phyloP scores from a whole-genome alignment of 495 filamentous ascomycete species.

The Penicillium canariense region DNA sequence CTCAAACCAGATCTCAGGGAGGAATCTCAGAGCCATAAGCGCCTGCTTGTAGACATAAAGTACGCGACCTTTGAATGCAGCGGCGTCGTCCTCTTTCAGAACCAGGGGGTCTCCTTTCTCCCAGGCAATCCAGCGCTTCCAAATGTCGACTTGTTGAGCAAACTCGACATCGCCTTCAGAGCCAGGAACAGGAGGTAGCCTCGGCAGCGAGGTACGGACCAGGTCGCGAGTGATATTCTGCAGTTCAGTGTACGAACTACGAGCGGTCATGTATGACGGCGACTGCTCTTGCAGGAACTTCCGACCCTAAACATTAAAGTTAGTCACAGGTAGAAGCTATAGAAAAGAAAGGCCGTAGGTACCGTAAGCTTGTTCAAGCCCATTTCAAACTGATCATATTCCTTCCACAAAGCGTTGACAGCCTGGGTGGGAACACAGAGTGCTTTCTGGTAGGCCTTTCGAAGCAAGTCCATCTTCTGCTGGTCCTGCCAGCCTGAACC shows the following conservation, averaged over 20 bases:
- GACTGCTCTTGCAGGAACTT: conserved; percentile 92
- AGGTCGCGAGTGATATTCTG: conserved; percentile 81
- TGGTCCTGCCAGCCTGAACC: conserved; percentile 91
- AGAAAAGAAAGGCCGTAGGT: conserved; percentile 14
- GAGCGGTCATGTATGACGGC: conserved; percentile 88
- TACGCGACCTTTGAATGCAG: conserved; percentile 70
- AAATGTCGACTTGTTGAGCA: conserved; percentile 78
- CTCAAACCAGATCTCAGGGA: conserved; percentile 94
- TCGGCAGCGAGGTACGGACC: conserved; percentile 71
- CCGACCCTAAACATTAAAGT: conserved; percentile 58
- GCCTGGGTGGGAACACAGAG: conserved; percentile 78
- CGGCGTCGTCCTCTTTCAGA: conserved; percentile 71
- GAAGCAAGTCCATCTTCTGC: conserved; percentile 92
- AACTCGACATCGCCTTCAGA: conserved; percentile 88
- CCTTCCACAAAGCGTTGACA: conserved; percentile 85
- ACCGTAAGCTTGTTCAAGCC: conserved; percentile 84
- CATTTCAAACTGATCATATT: conserved; percentile 95
- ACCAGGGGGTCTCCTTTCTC: conserved; percentile 90
- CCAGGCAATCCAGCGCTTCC: conserved; percentile 92
- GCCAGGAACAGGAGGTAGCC: conserved; percentile 76
- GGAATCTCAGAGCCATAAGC: conserved; percentile 87
- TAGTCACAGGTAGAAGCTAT: conserved; percentile 22
- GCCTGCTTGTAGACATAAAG: conserved; percentile 92
- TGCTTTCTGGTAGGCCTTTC: conserved; percentile 88
- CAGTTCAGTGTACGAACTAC: conserved; percentile 76